Evolutionary conservation across 148 eudicot genomes (phyloP).

Genomic region (Silene uniflora): DNA sequence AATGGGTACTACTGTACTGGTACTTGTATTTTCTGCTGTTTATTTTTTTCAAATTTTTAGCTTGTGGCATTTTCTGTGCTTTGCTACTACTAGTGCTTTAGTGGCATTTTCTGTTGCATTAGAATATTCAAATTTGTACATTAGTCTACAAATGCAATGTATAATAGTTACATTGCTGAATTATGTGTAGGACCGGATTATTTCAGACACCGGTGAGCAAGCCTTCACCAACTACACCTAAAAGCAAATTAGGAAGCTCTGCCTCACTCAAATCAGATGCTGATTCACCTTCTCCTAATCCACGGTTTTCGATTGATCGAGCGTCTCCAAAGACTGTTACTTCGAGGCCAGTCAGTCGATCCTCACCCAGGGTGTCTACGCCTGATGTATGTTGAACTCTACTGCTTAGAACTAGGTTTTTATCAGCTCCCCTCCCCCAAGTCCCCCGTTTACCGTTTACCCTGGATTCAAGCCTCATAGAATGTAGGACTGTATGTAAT

Average conservation of each 20-base stretch:
- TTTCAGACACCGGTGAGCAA: conserved; percentile 59
- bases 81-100: too few species aligned
- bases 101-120: too few species aligned
- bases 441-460: too few species aligned
- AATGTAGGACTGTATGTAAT: background rate
- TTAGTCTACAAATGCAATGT: background rate
- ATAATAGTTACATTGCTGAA: conserved; percentile 15
- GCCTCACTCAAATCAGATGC: conserved; percentile 54
- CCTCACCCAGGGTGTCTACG: conserved; percentile 47
- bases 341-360: conserved; percentile 47
- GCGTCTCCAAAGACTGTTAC: conserved; percentile 49
- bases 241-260: conserved; percentile 46
- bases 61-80: too few species aligned
- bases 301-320: conserved; percentile 37
- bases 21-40: too few species aligned
- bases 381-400: conserved; percentile 55
- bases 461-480: background rate
- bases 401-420: background rate
- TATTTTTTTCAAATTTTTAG: conserved; percentile 1
- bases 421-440: too few species aligned
- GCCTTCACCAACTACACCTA: conserved; percentile 58
- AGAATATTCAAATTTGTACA: too few species aligned
- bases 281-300: conserved; percentile 50
- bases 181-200: conserved; percentile 54
- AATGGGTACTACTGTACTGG: too few species aligned